Conservation (phyloP, 164 flowering plant genomes). For the Santalum album region DNA sequence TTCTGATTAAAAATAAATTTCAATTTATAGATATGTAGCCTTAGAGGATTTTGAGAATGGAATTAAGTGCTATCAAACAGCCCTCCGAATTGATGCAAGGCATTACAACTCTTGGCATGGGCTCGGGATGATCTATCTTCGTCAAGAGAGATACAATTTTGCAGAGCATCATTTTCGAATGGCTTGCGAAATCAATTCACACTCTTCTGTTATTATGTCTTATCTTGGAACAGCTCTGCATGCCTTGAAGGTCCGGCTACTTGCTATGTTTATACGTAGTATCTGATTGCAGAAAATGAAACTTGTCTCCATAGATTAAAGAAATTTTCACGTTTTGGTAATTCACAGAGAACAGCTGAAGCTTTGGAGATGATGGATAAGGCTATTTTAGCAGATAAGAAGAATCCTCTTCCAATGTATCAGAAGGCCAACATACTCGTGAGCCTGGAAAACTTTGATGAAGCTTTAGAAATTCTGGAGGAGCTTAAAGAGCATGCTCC, state of each 20-base stretch:
- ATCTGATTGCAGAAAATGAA: background rate
- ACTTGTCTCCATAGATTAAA: background rate
- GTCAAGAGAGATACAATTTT: slow-evolving; percentile 92
- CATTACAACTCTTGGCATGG: slow-evolving; percentile 99
- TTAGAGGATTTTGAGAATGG: slow-evolving; percentile 96
- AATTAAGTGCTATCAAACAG: slow-evolving; percentile 79
- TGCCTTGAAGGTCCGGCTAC: slow-evolving; percentile 55
- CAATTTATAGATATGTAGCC: slow-evolving; percentile 57
- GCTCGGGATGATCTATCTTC: slow-evolving; percentile 87
- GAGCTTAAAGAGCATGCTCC: slow-evolving; percentile 93
- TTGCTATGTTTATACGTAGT: background rate
- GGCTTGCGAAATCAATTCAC: slow-evolving; percentile 85
- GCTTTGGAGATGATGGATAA: slow-evolving; percentile 81
- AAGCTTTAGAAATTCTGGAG: slow-evolving; percentile 74
- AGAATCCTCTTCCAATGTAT: slow-evolving; percentile 94
- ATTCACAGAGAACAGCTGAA: slow-evolving; percentile 65
- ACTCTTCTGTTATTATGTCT: slow-evolving; percentile 91
- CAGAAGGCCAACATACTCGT: slow-evolving; percentile 86
- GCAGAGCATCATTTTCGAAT: slow-evolving; percentile 87
- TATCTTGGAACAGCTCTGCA: slow-evolving; percentile 94
- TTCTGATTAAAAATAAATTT: background rate
- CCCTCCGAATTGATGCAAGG: slow-evolving; percentile 71
- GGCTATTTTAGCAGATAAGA: slow-evolving; percentile 82
- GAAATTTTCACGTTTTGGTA: slow-evolving; percentile 2
- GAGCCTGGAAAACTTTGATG: slow-evolving; percentile 60